phyloP scores from a whole-genome alignment of 139 green algal species.

The Protoeuglena noctilucae region DNA sequence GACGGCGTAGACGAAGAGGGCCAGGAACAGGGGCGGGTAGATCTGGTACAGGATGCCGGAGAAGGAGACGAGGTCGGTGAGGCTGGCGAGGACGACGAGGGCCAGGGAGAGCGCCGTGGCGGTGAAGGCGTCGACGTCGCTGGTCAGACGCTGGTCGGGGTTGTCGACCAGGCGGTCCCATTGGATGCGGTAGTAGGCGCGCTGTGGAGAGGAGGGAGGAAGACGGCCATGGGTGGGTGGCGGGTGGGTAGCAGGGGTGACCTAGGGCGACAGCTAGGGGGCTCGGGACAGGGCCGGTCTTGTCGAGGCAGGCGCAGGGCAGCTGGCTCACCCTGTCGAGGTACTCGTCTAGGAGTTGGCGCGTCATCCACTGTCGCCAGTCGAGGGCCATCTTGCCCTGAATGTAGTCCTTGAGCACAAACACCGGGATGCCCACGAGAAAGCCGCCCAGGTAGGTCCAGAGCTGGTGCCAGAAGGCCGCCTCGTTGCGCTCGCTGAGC shows the following conservation, averaged over 20 bases:
- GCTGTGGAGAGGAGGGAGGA: neutral
- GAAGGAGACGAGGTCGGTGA: conserved; percentile 86
- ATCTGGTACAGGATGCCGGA: conserved; percentile 90
- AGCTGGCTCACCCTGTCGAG: too few relatives aligned
- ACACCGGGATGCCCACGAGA: conserved; percentile 70
- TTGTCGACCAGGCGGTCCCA: conserved; percentile 27
- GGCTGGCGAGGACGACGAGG: conserved; percentile 68
- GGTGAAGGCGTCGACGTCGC: conserved; percentile 55
- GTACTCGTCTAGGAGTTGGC: conserved; percentile 61
- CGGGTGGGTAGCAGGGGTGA: too few relatives aligned
- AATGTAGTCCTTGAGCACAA: conserved; percentile 76
- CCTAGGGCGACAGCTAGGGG: too few relatives aligned
- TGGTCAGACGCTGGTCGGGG: conserved; percentile 30
- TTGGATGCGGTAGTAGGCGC: neutral
- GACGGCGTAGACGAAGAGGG: conserved; percentile 75
- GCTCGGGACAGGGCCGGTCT: too few relatives aligned
- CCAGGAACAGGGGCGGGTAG: conserved; percentile 91
- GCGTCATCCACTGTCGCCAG: conserved; percentile 92
- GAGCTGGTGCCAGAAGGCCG: conserved; percentile 64
- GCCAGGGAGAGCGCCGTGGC: conserved; percentile 62
- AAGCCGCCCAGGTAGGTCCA: conserved; percentile 46
- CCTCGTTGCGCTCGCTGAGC: conserved; percentile 60
- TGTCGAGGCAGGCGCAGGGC: too few relatives aligned
- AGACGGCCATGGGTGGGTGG: neutral
- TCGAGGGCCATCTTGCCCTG: conserved; percentile 63